Base-by-base conservation (phyloP, 1,284 basidiomycete genomes). In the Chiua sp. region DNA sequence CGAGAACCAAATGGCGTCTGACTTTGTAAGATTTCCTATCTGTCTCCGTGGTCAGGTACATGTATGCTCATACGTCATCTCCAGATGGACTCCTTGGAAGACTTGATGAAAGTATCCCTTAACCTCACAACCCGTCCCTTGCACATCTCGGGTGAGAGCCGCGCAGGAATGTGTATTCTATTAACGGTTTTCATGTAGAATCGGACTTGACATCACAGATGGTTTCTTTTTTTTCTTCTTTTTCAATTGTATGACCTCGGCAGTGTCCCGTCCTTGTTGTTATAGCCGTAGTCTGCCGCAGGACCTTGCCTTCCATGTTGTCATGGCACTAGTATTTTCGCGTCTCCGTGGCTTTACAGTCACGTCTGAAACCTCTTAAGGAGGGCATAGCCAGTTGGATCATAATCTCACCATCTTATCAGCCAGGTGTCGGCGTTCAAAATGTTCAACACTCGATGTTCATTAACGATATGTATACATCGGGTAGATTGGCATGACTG, bases 91-190 rank as follows among this genome's bases (percentile, higher is more conserved):
- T 90, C 90, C 71, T 69, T 91, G 49, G 73, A 68, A 30, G 90
- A 90, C 67, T 73, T 90, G 5, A 84, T 88, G 66, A 85, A 85
- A 64, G 83, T 89, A 12, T 91, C 90, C 70, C 89, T 88, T 7
- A 78, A 78, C 63, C 77, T 90, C 28, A 80, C 81, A 4, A 82
- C 75, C 1, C 82, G 88, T 35, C 88, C 88, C 13, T 78, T 90
- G 32, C 74, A 84, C 67, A 68, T 90, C 39, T 84, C 82, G 3
- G 88, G 88, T 3, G 88, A 90, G 71, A 87, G 85, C 67, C 89
- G 89, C 71, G 83, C 88, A 20, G 88, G 88, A 44, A 79, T 79
- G 62, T 90, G 84, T 67, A 87, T 89, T 55, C 85, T 30, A 13
- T 58, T 2, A 13, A 7, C 2, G 35, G 50, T 33, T 11, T 16